phyloP scores from a whole-genome alignment of 352 stramenopile genomes.

The Pythium volutum region DNA sequence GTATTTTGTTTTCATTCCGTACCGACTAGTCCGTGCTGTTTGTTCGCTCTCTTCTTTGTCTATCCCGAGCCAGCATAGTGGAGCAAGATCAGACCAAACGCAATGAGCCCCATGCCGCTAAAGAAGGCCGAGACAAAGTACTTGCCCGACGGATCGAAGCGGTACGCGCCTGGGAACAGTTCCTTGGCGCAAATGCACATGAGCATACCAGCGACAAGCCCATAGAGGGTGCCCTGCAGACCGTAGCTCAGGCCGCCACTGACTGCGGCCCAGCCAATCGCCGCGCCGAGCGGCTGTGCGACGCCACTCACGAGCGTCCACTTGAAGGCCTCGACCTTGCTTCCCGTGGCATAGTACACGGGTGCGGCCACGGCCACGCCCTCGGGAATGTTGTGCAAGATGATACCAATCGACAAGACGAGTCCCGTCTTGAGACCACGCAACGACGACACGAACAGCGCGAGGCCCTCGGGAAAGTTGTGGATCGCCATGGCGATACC shows the following conservation, averaged over 20 bases:
- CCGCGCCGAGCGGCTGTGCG: slow-evolving; percentile 89
- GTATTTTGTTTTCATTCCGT: neutral
- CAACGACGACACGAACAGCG: slow-evolving; percentile 90
- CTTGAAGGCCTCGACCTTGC: slow-evolving; percentile 89
- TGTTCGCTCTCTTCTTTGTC: neutral
- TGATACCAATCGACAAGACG: slow-evolving; percentile 91
- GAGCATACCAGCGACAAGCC: slow-evolving; percentile 30
- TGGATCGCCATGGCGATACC: slow-evolving; percentile 93
- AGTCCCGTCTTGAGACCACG: slow-evolving; percentile 85
- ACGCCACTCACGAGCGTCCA: slow-evolving; percentile 89
- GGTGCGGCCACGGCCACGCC: slow-evolving; percentile 94
- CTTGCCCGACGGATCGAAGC: slow-evolving; percentile 49
- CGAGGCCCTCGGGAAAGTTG: slow-evolving; percentile 96
- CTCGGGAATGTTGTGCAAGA: slow-evolving; percentile 96
- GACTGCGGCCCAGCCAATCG: slow-evolving; percentile 73
- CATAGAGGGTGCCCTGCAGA: slow-evolving; percentile 90
- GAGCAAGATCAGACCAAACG: slow-evolving; percentile 81
- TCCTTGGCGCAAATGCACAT: slow-evolving; percentile 92
- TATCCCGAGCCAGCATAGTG: slow-evolving; percentile 36
- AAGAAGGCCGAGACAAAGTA: slow-evolving; percentile 77
- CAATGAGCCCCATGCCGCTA: slow-evolving; percentile 82
- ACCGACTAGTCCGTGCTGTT: no score
- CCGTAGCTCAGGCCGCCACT: slow-evolving; percentile 65
- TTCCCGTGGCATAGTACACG: slow-evolving; percentile 96
- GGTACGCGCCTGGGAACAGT: slow-evolving; percentile 42